Evolutionary conservation across 306 rosid genomes (phyloP).

Genomic region (Vigna nakashimae): DNA sequence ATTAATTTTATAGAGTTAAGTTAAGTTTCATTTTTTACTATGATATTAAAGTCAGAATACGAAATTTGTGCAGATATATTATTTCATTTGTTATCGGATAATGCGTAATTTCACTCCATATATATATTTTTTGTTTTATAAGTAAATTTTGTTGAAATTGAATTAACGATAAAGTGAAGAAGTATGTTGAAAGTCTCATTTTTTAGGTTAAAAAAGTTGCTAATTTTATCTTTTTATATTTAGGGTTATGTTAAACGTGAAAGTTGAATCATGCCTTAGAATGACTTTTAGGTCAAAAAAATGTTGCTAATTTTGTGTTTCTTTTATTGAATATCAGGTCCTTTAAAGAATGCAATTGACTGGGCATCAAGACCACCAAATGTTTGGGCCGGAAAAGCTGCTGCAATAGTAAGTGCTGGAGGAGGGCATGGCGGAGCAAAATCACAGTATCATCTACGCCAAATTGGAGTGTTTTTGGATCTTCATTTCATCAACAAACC

Average conservation of each 20-base stretch:
- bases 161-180: too few species aligned
- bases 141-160: fast-evolving
- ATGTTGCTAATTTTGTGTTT: too few species aligned
- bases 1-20: too few species aligned
- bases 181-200: too few species aligned
- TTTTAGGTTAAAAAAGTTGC: too few species aligned
- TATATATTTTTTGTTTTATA: too few species aligned
- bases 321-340: constrained; percentile 5
- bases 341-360: constrained; percentile 51
- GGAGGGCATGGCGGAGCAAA: constrained; percentile 77
- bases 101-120: fast-evolving
- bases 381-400: constrained; percentile 85
- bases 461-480: constrained; percentile 78
- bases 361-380: constrained; percentile 67
- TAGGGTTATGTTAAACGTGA: too few species aligned
- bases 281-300: too few species aligned
- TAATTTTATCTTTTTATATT: too few species aligned
- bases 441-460: constrained; percentile 89
- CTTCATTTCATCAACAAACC: constrained; percentile 96
- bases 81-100: fast-evolving
- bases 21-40: too few species aligned
- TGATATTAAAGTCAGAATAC: too few species aligned
- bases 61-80: fast-evolving
- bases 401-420: constrained; percentile 85
- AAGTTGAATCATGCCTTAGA: too few species aligned